Conservation (phyloP, 2,329 filamentous ascomycete species). For the Xylaria polymorpha region DNA sequence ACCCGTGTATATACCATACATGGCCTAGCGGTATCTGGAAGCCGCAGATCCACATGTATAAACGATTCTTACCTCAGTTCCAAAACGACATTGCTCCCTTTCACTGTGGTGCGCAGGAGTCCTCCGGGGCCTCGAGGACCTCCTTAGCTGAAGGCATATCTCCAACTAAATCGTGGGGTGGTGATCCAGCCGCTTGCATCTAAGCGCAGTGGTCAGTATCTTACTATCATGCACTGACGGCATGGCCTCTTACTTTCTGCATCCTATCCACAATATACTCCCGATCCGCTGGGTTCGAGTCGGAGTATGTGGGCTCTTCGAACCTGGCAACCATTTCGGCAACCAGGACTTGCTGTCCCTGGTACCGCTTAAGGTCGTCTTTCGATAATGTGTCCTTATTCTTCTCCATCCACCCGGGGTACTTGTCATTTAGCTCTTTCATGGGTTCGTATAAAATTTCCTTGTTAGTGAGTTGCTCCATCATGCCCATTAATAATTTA, state of each 20-base stretch:
- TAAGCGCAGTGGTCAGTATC: conserved; percentile 54
- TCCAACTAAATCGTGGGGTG: conserved; percentile 89
- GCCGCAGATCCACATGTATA: conserved; percentile 36
- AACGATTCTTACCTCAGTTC: conserved; percentile 25
- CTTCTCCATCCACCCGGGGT: conserved; percentile 86
- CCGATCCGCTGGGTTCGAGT: conserved; percentile 82
- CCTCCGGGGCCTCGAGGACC: conserved; percentile 69
- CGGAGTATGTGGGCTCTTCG: conserved; percentile 82
- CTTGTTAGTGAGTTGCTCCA: conserved; percentile 98
- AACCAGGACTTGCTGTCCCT: conserved; percentile 82
- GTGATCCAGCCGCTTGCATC: conserved; percentile 97
- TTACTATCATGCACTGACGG: not conserved
- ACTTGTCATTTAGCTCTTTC: conserved; percentile 96
- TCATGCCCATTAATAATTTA: conserved; percentile 96
- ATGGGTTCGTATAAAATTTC: conserved; percentile 98
- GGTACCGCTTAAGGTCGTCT: conserved; percentile 82
- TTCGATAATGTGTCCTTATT: conserved; percentile 73
- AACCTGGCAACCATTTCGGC: conserved; percentile 90
- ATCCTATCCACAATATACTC: conserved; percentile 97
- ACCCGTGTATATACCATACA: conserved; percentile 42
- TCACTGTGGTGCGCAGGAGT: conserved; percentile 72
- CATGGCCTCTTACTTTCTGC: conserved; percentile 79
- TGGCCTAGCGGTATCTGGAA: conserved; percentile 18
- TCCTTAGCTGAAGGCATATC: conserved; percentile 88
- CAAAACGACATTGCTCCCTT: conserved; percentile 45